Base-by-base conservation (phyloP, 2,329 filamentous ascomycete genomes). In the Leptographium lundbergii region DNA sequence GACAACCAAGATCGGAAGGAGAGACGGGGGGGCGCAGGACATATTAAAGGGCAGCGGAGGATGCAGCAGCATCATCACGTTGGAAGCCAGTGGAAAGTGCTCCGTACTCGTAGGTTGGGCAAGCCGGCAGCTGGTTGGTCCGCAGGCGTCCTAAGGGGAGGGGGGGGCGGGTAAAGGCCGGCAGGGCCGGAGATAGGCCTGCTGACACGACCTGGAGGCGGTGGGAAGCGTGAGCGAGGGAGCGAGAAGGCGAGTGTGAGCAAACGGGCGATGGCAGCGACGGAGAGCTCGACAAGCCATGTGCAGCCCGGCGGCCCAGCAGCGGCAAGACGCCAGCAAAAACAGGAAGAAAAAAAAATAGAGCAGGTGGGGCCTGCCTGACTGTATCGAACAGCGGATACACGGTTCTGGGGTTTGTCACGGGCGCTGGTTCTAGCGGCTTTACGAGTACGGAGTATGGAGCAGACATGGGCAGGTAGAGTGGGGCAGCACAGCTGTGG, bases 121-220 rank as follows among this genome's bases (percentile, higher is more conserved):
- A 39, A 39, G 32, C 19, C 24, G 11, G 17, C 22, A 22, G 39
- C 10, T 56, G 54, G 54, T 47, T 22, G 24, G 36, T 17, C 32
- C n/a, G 32, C 27, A 22, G 24, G 6, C 29, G n/a, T 14, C 52
- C 7, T 45, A 22, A 14, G 7, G 17, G 32, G 54, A 29, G 22
- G n/a, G 42, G 42, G 53, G 42, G 42, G 42, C 19, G 42, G 42
- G 42, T n/a, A 45, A 54, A 39, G n/a, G 45, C 47, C 56, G 56
- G 56, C 47, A 57, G 27, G 32, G 45, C 56, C 56, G 56, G 56
- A 57, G 56, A 57, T 29, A 34, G 55, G 19, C 56, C 29, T 48
- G 56, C 29, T 51, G 56, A 51, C 47, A 39, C 6, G 36, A 14
- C 24, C n/a, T 42, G 13, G 34, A 45, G 36, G 34, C 34, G 36